A percentile compares a stretch with the other conserved stretches of the same genome.
phyloP scores from a whole-genome alignment of 192 early-diverging fungal genomes.

The Coemansia reversa region DNA sequence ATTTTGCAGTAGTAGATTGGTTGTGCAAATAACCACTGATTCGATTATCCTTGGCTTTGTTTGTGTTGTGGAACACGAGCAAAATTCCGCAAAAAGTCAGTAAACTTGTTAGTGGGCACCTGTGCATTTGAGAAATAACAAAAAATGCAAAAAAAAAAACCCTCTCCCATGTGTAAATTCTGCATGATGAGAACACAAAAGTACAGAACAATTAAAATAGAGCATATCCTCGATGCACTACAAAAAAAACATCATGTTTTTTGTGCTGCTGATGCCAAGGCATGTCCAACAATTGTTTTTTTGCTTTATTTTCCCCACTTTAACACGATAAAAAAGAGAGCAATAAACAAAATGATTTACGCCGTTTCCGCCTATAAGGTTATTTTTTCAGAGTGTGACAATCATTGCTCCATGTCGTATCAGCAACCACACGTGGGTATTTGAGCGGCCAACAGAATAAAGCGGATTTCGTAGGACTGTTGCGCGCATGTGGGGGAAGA shows the following conservation, averaged over 20 bases:
- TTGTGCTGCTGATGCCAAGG: not conserved
- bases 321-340: no score
- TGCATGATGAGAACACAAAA: not conserved
- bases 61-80: not conserved
- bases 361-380: not conserved
- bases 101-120: not conserved
- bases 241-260: not conserved
- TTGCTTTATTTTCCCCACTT: no score
- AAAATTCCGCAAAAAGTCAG: not conserved
- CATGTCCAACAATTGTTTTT: not conserved
- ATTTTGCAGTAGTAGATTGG: not conserved
- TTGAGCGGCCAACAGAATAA: not conserved
- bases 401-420: not conserved
- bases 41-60: not conserved
- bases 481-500: not conserved
- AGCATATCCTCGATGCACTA: not conserved
- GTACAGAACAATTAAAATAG: not conserved
- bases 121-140: no score
- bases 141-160: no score
- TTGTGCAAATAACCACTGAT: not conserved
- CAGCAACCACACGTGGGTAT: not conserved
- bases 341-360: not conserved
- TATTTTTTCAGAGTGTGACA: not conserved
- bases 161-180: not conserved
- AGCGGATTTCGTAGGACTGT: not conserved